Conservation (phyloP, 768 basidiomycete species). For the Pulveroboletus sp. region DNA sequence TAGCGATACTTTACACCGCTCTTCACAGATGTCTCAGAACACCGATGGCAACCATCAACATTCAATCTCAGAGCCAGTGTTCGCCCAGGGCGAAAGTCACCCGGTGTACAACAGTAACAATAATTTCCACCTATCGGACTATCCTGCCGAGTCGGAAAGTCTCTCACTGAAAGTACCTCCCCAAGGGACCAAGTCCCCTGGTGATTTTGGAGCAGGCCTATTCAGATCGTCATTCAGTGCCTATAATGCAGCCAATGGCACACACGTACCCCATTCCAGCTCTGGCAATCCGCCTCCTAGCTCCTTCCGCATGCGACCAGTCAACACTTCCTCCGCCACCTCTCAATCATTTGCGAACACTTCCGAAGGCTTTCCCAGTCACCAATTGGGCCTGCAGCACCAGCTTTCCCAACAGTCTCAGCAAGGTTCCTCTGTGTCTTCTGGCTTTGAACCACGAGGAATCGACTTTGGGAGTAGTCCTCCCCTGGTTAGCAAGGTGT, state of each 20-base stretch:
- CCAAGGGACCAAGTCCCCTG: constrained; percentile 25
- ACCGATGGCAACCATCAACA: constrained; percentile 34
- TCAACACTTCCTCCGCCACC: constrained; percentile 22
- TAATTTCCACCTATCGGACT: constrained; percentile 32
- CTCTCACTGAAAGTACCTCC: constrained; percentile 30
- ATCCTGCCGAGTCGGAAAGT: constrained; percentile 30
- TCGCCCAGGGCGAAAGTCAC: constrained; percentile 30
- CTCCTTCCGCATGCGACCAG: constrained; percentile 35
- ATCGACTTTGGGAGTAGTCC: constrained; percentile 32
- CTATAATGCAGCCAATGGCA: constrained; percentile 25
- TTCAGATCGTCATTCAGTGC: constrained; percentile 35
- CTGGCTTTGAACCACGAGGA: constrained; percentile 25
- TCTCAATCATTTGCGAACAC: constrained; percentile 24
- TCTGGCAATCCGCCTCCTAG: constrained; percentile 30
- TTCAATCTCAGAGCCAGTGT: constrained; percentile 26
- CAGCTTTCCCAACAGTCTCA: constrained; percentile 35
- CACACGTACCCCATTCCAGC: constrained; percentile 19
- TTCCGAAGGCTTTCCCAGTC: constrained; percentile 24
- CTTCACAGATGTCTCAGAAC: constrained; percentile 24
- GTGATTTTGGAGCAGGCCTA: constrained; percentile 34
- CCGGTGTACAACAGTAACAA: constrained; percentile 41
- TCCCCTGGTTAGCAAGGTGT: constrained; percentile 21
- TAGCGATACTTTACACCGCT: constrained; percentile 27
- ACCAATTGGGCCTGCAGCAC: constrained; percentile 30
- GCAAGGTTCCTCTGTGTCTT: constrained; percentile 21